Conservation (phyloP, 441 rosid genomes). For the Theobroma grandiflorum region DNA sequence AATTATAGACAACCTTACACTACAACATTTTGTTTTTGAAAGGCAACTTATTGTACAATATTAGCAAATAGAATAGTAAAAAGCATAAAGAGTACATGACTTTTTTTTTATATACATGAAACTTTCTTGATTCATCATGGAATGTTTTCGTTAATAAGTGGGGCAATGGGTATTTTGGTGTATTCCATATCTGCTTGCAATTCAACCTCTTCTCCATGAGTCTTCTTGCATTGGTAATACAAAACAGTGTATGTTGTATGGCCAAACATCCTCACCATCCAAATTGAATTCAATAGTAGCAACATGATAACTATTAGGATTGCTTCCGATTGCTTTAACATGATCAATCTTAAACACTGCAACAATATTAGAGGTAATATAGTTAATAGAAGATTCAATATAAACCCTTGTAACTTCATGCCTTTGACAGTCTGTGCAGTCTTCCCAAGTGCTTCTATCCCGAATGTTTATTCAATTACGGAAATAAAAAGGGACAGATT, state of each 20-base stretch:
- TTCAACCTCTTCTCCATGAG: slow-evolving; percentile 51
- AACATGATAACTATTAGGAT: slow-evolving; percentile 7
- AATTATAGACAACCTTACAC: no score
- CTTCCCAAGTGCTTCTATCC: slow-evolving; percentile 59
- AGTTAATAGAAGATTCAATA: slow-evolving; percentile 41
- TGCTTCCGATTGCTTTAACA: neutral
- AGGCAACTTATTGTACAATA: no score
- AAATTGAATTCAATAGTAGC: slow-evolving; percentile 25
- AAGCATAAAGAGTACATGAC: no score
- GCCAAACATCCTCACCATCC: slow-evolving; percentile 39
- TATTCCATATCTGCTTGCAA: slow-evolving; percentile 39
- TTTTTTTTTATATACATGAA: neutral
- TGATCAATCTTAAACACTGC: slow-evolving; percentile 12
- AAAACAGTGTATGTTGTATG: slow-evolving; percentile 45
- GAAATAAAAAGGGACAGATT: slow-evolving; percentile 52
- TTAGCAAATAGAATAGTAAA: no score
- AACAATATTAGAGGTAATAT: slow-evolving; percentile 18
- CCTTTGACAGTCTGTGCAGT: slow-evolving; percentile 61
- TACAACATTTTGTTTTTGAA: no score
- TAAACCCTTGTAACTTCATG: slow-evolving; percentile 46
- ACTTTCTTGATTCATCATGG: slow-evolving; percentile 25
- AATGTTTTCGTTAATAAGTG: slow-evolving; percentile 24
- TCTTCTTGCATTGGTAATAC: slow-evolving; percentile 52
- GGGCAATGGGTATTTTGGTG: slow-evolving; percentile 37
- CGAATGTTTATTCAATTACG: slow-evolving; percentile 54